Base-by-base conservation (phyloP, 2,329 filamentous ascomycete genomes). In the Aureobasidium sp. region DNA sequence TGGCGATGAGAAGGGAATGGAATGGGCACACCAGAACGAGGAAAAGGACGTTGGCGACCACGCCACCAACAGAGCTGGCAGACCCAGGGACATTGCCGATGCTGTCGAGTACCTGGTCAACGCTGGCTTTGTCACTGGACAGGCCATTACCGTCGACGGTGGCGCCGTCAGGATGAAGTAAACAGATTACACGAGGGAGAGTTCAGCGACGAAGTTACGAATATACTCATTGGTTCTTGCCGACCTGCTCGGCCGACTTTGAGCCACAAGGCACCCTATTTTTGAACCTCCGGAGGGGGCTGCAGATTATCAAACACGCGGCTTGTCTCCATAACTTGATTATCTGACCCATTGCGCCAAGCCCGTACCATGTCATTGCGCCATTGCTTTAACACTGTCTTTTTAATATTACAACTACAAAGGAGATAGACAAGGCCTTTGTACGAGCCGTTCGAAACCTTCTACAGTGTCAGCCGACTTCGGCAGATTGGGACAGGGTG, bases 21-120 rank as follows among this genome's bases (percentile, higher is more conserved):
- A 63, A 37, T 80, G 77, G 78, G 74, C 75, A 55, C 71, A 76
- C 3, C 73, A 64, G 50, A 67, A 68, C 37, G 64, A 73, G 1
- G 70, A 74, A 51, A 72, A 75, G 50, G 78, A 81, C 60, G 70
- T 72, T 3, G 64, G 68, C 37, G 79, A 78, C 74, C 78, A 81
- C 67, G 70, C 77, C 2, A 75, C 74, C 2, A 78, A 78, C n/a
- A 69, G 78, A 49, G 78, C 79, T 10, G 79, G 78, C 1, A 74
- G 74, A 63, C 76, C 76, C 0, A 75, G 77, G 47, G 78, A 80
- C 64, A 71, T 77, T 54, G 67, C 66, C 1, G 70, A 71, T 63
- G 72, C 74, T 4, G 72, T 73, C 6, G 71, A 75, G 61, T 77
- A 74, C 64, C 64, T 75, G 6, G 66, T 74, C 29, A 69, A 69